phyloP scores from a whole-genome alignment of 1,284 basidiomycete genomes.

The Papiliotrema nemorosa region DNA sequence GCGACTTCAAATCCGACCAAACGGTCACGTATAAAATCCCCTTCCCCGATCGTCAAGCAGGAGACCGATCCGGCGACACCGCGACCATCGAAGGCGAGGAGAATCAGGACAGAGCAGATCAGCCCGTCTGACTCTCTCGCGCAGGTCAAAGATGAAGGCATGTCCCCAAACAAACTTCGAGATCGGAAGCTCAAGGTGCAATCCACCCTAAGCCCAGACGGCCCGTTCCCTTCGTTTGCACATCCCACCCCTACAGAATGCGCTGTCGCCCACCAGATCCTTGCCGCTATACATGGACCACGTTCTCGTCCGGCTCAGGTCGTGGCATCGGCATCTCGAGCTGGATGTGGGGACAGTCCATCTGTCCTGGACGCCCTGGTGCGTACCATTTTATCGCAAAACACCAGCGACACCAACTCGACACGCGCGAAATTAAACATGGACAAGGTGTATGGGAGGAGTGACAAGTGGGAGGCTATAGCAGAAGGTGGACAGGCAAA shows the following conservation, averaged over 20 bases:
- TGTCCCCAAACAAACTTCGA: neutral
- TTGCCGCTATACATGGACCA: constrained; percentile 46
- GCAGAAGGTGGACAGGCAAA: constrained; percentile 55
- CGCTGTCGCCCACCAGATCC: constrained; percentile 53
- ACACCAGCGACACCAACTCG: constrained; percentile 64
- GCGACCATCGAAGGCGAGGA: too few species aligned
- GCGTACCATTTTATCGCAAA: constrained; percentile 69
- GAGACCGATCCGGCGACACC: too few species aligned
- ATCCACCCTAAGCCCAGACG: constrained; percentile 33
- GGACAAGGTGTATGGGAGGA: constrained; percentile 58
- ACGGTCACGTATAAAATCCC: too few species aligned
- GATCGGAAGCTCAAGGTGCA: constrained; percentile 3
- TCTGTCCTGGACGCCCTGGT: constrained; percentile 69
- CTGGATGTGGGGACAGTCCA: constrained; percentile 57
- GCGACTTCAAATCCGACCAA: too few species aligned
- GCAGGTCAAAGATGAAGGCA: neutral
- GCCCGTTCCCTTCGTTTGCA: constrained; percentile 57
- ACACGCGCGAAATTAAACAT: constrained; percentile 61
- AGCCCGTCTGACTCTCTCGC: too few species aligned
- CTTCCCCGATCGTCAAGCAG: too few species aligned
- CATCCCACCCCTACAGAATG: constrained; percentile 58
- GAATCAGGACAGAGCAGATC: too few species aligned
- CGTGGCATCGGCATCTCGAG: constrained; percentile 50
- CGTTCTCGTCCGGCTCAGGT: constrained; percentile 42
- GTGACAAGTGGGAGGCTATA: constrained; percentile 61